Percentiles rank a stretch among this genome's conserved stretches.
phyloP scores from a whole-genome alignment of 805 yeast species.

The Alloascoidea africana region DNA sequence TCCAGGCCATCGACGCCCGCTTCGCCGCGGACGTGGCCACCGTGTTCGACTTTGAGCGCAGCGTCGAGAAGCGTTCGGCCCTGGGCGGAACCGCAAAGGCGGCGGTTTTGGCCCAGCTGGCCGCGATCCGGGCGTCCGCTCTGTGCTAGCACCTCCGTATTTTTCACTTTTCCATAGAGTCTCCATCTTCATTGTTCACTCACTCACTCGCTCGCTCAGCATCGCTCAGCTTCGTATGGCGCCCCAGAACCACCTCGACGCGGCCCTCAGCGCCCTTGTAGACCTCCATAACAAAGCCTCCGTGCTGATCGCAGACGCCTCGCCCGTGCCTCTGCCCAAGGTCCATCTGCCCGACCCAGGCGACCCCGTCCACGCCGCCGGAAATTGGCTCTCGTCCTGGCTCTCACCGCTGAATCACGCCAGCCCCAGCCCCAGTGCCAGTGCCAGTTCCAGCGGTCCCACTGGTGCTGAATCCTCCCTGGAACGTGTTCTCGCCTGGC shows the following conservation, averaged over 20 bases:
- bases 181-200: too few species aligned
- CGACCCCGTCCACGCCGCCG: neutral
- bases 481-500: conserved; percentile 1
- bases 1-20: conserved; percentile 63
- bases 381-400: conserved; percentile 2
- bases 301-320: neutral
- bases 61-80: conserved; percentile 94
- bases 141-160: too few species aligned
- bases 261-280: neutral
- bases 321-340: neutral
- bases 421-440: too few species aligned
- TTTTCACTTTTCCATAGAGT: too few species aligned
- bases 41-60: conserved; percentile 82
- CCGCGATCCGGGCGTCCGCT: too few species aligned
- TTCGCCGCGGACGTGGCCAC: conserved; percentile 61
- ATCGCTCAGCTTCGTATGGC: too few species aligned
- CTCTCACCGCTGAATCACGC: too few species aligned
- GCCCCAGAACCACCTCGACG: too few species aligned
- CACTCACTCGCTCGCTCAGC: too few species aligned
- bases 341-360: conserved; percentile 1
- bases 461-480: neutral
- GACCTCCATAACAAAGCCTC: conserved; percentile 1
- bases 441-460: neutral
- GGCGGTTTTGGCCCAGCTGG: conserved; percentile 72
- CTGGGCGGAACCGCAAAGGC: conserved; percentile 93